These are phyloP conservation scores for Bipolaris gigantea DNA, from an alignment of 2,329 filamentous ascomycete species.

Conservation along the genomic window DNA sequence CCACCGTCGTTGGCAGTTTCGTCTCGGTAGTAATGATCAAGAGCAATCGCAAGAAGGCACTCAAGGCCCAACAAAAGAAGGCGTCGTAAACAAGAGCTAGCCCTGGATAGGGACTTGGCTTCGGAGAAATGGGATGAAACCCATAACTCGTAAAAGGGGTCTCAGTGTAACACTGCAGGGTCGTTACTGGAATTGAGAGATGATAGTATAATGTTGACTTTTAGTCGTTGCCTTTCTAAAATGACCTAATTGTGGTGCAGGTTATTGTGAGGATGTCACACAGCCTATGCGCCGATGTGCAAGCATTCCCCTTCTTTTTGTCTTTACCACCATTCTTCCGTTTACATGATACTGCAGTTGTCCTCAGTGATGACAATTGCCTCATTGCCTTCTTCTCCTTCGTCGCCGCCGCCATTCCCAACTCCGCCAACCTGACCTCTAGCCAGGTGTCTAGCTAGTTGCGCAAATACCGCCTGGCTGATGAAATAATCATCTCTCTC, in stretches of 20 bases:
- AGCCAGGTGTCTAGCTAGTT: constrained; percentile 40
- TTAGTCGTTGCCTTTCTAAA: background rate
- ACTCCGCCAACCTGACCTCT: constrained; percentile 23
- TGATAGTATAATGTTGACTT: background rate
- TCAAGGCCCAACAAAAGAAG: constrained; percentile 95
- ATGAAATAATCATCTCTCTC: constrained; percentile 61
- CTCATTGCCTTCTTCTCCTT: constrained; percentile 27
- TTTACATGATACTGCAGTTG: constrained; percentile 35
- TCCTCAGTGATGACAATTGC: constrained; percentile 38
- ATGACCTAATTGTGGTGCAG: background rate
- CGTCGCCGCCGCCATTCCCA: constrained; percentile 18
- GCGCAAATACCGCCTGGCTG: constrained; percentile 48
- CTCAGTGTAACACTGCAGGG: background rate
- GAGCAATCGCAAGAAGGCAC: constrained; percentile 96
- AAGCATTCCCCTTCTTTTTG: background rate
- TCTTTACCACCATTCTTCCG: background rate
- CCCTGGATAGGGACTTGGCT: background rate
- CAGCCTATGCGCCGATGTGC: background rate
- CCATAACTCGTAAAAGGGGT: background rate
- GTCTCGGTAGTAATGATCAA: constrained; percentile 97
- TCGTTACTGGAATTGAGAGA: background rate
- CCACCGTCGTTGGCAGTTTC: constrained; percentile 93
- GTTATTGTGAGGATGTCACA: background rate
- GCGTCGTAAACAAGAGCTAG: constrained; percentile 45
- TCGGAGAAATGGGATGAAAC: constrained; percentile 1